These are phyloP conservation scores for Flaveria robusta DNA, from an alignment of 129 eudicot species.

Conservation along the genomic window DNA sequence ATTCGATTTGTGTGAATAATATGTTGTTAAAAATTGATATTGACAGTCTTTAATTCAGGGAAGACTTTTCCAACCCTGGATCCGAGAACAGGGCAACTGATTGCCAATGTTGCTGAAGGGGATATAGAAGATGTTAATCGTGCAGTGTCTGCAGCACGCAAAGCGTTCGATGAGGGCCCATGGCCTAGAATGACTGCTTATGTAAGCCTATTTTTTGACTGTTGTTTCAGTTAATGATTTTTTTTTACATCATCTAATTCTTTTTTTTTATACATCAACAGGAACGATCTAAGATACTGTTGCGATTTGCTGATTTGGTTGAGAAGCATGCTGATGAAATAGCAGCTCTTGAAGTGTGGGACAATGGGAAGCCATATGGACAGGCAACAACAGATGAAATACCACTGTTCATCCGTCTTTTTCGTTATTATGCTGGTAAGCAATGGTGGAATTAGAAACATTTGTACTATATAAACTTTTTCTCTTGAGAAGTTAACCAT, in stretches of 20 bases:
- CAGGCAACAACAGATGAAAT: conserved; percentile 64
- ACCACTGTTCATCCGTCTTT: conserved; percentile 63
- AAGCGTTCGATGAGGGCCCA: conserved; percentile 94
- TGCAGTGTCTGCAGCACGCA: conserved; percentile 88
- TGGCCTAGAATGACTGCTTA: conserved; percentile 94
- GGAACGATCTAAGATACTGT: conserved; percentile 74
- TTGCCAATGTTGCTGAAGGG: conserved; percentile 84
- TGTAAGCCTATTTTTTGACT: conserved; percentile 40
- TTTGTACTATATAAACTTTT: not conserved
- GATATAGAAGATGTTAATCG: conserved; percentile 74
- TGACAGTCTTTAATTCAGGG: conserved; percentile 43
- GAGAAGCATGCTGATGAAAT: conserved; percentile 72
- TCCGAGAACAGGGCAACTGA: conserved; percentile 80
- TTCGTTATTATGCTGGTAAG: conserved; percentile 87
- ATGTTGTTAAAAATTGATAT: conserved; percentile 20
- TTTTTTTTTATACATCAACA: conserved; percentile 24
- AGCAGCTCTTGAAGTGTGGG: conserved; percentile 93
- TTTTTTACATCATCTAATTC: not conserved
- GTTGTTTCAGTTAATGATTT: not conserved
- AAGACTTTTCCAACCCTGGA: conserved; percentile 88
- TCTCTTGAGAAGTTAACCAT: not conserved
- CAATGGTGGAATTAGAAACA: not conserved
- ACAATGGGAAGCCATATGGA: conserved; percentile 79
- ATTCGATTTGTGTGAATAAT: conserved; percentile 9
- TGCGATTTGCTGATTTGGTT: conserved; percentile 76